Evolutionary conservation across 2,329 filamentous ascomycete genomes (phyloP).

Genomic region (Paramyrothecium roridum): DNA sequence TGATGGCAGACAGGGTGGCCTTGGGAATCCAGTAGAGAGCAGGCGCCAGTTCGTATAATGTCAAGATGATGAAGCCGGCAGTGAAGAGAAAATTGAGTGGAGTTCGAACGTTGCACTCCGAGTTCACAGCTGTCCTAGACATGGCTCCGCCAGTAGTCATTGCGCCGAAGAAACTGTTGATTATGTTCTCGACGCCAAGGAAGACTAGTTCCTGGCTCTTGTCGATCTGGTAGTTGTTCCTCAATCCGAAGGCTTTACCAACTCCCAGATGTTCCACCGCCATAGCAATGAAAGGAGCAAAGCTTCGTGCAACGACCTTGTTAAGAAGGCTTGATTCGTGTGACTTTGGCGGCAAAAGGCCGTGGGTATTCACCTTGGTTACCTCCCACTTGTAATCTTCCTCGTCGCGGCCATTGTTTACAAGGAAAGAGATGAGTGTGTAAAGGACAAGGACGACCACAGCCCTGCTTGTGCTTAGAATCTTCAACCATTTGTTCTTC

Average conservation of each 20-base stretch:
- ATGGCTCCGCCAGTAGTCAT: constrained; percentile 65
- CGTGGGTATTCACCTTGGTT: constrained; percentile 53
- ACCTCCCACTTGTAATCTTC: constrained; percentile 51
- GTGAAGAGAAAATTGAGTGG: constrained; percentile 60
- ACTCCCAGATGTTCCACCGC: constrained; percentile 63
- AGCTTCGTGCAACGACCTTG: constrained; percentile 49
- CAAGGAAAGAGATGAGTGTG: constrained; percentile 60
- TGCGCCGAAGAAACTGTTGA: constrained; percentile 62
- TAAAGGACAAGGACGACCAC: constrained; percentile 59
- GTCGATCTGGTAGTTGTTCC: constrained; percentile 61
- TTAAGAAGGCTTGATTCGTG: constrained; percentile 45
- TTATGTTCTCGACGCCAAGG: constrained; percentile 58
- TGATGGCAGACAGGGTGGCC: constrained; percentile 61
- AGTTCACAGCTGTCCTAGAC: constrained; percentile 66
- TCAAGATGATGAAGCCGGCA: constrained; percentile 57
- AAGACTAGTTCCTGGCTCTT: constrained; percentile 65
- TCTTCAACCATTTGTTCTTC: constrained; percentile 54
- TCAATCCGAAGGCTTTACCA: constrained; percentile 59
- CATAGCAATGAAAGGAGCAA: constrained; percentile 60
- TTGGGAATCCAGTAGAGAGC: constrained; percentile 68
- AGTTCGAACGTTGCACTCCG: constrained; percentile 58
- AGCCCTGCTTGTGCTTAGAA: constrained; percentile 57
- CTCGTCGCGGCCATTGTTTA: constrained; percentile 51
- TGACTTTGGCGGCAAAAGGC: constrained; percentile 47
- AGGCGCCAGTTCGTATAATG: constrained; percentile 58